phyloP scores from a whole-genome alignment of 768 basidiomycete genomes.

The Rhizopogon salebrosus region DNA sequence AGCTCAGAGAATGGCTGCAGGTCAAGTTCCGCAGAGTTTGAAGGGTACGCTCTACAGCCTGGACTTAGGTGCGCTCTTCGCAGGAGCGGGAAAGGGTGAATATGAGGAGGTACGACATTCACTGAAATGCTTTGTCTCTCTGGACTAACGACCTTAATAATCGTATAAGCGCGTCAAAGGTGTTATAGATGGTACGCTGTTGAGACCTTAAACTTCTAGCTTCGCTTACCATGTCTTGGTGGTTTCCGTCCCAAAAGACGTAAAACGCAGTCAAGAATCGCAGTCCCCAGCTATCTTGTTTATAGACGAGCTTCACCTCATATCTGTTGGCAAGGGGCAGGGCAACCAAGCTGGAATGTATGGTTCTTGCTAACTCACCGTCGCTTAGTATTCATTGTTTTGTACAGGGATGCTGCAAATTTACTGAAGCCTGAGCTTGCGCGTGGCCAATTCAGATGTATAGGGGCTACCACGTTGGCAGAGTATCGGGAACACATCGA shows the following conservation, averaged over 20 bases:
- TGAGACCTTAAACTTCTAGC: background rate
- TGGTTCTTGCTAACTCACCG: background rate
- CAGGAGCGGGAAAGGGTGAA: conserved; percentile 8
- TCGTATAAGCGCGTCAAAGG: conserved; percentile 6
- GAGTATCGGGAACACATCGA: conserved; percentile 8
- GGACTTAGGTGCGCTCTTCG: conserved; percentile 6
- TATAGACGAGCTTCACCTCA: conserved; percentile 8
- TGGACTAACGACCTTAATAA: background rate
- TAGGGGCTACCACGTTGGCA: conserved; percentile 5
- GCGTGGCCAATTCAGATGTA: conserved; percentile 6
- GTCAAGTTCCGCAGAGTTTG: conserved; percentile 5
- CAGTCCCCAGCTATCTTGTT: conserved; percentile 7
- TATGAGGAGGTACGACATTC: conserved; percentile 3
- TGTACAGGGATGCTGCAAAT: conserved; percentile 6
- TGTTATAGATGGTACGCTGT: conserved; percentile 4
- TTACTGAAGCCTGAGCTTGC: conserved; percentile 7
- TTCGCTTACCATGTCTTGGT: conserved; percentile 25
- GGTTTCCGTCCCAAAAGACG: conserved; percentile 27
- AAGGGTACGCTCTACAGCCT: conserved; percentile 6
- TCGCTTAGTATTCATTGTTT: background rate
- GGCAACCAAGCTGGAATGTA: conserved; percentile 5
- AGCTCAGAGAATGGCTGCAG: conserved; percentile 4
- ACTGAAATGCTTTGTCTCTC: background rate
- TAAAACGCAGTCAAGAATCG: conserved; percentile 8
- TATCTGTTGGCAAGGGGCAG: conserved; percentile 7